Base-by-base conservation (phyloP, 2,329 filamentous ascomycete species). In the Phoma sp. region DNA sequence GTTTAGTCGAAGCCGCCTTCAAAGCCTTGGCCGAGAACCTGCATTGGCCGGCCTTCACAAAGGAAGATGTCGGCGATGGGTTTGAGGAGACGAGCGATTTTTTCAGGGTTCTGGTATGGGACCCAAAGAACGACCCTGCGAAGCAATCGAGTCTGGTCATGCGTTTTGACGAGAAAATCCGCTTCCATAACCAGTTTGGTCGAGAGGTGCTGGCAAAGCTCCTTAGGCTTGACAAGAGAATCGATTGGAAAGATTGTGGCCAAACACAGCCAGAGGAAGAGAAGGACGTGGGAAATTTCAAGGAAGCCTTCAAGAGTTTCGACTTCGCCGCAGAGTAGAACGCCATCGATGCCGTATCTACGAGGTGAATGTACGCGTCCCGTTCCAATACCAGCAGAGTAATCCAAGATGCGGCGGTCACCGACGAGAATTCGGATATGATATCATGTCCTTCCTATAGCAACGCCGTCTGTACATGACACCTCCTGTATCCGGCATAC, bases 121-220 rank as follows among this genome's bases (percentile, higher is more conserved):
- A 72, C 19, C 77, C 79, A 77, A 85, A 64, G 78, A 80, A 67
- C 17, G 75, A 71, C 6, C 64, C 71, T 1, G 83, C 86, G 61
- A 81, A 85, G 70, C 86, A 90, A 59, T 88, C 87, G 63, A 87
- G 86, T 52, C 80, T 97, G 54, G 82, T 93, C 48, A 85, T 98
- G 78, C 86, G 86, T 6, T 82, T 97, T 8, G 84, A 88, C 55
- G 79, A 86, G 24, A 86, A 85, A 17, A 84, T 89, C 60, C 85
- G 89, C 13, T 98, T 99, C 72, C 92, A 96, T 71, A 77, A 97
- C 40, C 94, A 98, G 71, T 98, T 96, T 69, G 92, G 91, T 4
- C 84, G 96, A 36, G 86, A 87, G 39, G 95, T 97, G 4, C 80
- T 98, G 73, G 94, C 92, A 1, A 97, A 96, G 77, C 79, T 99